Conservation (phyloP, 2,329 filamentous ascomycete genomes). For the Fusarium guadeloupense region DNA sequence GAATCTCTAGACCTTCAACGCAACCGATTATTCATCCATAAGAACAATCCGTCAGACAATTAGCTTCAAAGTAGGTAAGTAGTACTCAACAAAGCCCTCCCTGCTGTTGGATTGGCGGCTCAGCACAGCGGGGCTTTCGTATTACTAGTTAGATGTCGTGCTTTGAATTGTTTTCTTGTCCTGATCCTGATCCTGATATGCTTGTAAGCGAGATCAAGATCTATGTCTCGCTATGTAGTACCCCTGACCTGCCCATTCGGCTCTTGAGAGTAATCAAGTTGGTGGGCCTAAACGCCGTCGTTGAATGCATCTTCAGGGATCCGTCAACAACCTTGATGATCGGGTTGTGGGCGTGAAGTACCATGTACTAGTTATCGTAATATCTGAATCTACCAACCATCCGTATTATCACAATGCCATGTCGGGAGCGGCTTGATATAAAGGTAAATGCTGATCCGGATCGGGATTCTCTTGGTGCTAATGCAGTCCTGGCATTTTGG, state of each 20-base stretch:
- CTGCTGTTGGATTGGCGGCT: neutral
- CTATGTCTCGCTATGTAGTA: constrained; percentile 15
- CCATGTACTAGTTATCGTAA: too few species aligned
- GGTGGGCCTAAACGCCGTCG: constrained; percentile 31
- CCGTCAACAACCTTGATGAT: constrained; percentile 35
- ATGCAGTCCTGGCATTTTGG: too few species aligned
- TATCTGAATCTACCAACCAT: too few species aligned
- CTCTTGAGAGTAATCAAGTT: neutral
- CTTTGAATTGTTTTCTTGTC: constrained; percentile 3
- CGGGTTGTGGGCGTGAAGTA: neutral
- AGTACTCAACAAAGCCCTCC: neutral
- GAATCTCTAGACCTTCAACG: too few species aligned
- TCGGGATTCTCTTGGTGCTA: too few species aligned
- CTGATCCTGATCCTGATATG: constrained; percentile 26
- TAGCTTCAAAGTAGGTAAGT: neutral
- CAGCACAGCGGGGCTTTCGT: constrained; percentile 16
- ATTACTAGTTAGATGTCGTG: constrained; percentile 5
- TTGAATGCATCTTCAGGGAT: constrained; percentile 25
- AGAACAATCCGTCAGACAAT: neutral
- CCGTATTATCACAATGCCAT: too few species aligned
- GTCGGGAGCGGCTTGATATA: too few species aligned
- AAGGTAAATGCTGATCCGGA: too few species aligned
- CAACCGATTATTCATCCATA: too few species aligned
- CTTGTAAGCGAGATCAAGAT: constrained; percentile 22
- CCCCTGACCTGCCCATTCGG: constrained; percentile 7